These are phyloP conservation scores for Suillus placidus DNA, from an alignment of 768 basidiomycete species.

Conservation along the genomic window DNA sequence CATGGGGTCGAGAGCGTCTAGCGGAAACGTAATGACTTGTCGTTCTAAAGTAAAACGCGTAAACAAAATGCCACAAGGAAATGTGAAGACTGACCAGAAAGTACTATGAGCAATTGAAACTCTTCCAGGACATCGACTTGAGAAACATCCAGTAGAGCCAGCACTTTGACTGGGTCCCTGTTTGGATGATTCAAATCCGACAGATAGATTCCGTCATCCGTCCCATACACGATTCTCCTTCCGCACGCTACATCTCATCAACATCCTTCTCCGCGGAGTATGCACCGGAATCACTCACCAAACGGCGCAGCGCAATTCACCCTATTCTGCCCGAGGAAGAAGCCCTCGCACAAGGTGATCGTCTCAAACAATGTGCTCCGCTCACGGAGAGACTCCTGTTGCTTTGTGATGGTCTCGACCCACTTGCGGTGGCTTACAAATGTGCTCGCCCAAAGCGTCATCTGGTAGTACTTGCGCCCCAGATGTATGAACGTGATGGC, in stretches of 20 bases:
- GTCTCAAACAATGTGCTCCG: slow-evolving; percentile 88
- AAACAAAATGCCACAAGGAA: slow-evolving; percentile 4
- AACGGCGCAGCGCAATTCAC: slow-evolving; percentile 91
- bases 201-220: slow-evolving; percentile 95
- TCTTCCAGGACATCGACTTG: slow-evolving; percentile 98
- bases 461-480: slow-evolving; percentile 88
- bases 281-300: slow-evolving; percentile 57
- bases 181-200: slow-evolving; percentile 80
- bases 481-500: slow-evolving; percentile 94
- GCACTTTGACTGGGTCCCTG: slow-evolving; percentile 86
- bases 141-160: slow-evolving; percentile 84
- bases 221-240: slow-evolving; percentile 90
- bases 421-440: slow-evolving; percentile 88
- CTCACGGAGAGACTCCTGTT: slow-evolving; percentile 84
- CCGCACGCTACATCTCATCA: slow-evolving; percentile 62
- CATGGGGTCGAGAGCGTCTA: slow-evolving; percentile 87
- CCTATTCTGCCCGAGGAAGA: slow-evolving; percentile 82
- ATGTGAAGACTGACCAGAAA: slow-evolving; percentile 69
- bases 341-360: slow-evolving; percentile 80
- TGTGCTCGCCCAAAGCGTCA: slow-evolving; percentile 90
- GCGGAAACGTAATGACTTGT: slow-evolving; percentile 93
- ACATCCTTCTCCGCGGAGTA: not conserved
- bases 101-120: slow-evolving; percentile 92
- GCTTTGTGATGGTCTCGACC: slow-evolving; percentile 89
- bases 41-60: slow-evolving; percentile 60